Conservation (phyloP, 148 eudicot genomes). For the Spergularia marina region DNA sequence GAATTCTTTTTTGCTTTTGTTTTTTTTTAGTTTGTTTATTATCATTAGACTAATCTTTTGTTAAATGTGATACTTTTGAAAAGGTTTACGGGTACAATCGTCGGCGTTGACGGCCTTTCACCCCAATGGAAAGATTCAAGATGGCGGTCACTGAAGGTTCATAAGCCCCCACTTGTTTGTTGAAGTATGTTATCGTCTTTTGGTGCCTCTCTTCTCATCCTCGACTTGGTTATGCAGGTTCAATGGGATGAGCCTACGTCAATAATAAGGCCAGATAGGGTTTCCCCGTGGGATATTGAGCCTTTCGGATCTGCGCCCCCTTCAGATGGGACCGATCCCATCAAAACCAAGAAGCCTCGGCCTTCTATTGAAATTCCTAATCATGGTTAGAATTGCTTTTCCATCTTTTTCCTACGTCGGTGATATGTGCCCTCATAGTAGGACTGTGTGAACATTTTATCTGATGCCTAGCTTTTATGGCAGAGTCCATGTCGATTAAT, state of each 20-base stretch:
- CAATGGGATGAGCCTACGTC: conserved; percentile 96
- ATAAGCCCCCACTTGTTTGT: background rate
- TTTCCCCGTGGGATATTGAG: conserved; percentile 97
- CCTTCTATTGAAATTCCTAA: conserved; percentile 51
- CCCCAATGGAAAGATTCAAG: conserved; percentile 74
- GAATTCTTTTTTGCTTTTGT: background rate
- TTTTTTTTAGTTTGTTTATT: background rate
- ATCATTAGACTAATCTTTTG: background rate
- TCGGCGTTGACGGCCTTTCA: conserved; percentile 73
- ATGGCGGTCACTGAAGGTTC: conserved; percentile 90
- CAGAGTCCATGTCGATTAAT: conserved; percentile 47
- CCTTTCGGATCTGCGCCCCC: conserved; percentile 62
- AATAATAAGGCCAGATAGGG: conserved; percentile 75
- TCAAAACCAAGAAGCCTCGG: conserved; percentile 68
- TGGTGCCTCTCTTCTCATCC: conserved; percentile 2
- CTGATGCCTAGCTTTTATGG: conserved; percentile 4
- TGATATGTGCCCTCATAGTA: background rate
- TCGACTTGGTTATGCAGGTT: conserved; percentile 44
- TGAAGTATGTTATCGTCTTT: background rate
- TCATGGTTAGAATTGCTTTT: conserved; percentile 45
- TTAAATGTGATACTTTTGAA: conserved; percentile 11
- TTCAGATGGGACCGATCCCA: conserved; percentile 40
- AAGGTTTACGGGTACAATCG: conserved; percentile 90
- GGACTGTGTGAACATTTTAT: background rate
- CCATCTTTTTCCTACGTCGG: background rate